phyloP scores from a whole-genome alignment of 495 filamentous ascomycete species.

The Aspergillus conjunctus region DNA sequence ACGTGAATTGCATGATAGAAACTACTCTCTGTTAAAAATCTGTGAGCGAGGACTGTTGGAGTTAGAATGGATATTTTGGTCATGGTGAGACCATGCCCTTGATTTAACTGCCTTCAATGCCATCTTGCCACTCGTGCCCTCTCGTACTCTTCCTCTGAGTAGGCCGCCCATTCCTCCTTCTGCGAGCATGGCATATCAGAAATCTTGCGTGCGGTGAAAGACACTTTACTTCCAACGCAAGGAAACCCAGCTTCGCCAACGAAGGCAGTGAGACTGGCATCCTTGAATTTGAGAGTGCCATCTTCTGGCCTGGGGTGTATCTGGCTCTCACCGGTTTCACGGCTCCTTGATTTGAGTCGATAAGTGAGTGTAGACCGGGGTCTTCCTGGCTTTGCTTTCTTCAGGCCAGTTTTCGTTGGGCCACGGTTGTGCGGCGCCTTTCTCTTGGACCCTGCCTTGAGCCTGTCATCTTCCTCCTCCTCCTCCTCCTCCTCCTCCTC shows the following conservation, averaged over 20 bases:
- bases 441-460: conserved; percentile 19
- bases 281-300: conserved; percentile 32
- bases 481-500: conserved; percentile 2
- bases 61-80: too few species aligned
- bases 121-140: conserved; percentile 22
- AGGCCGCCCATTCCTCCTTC: conserved; percentile 24
- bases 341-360: conserved; percentile 23
- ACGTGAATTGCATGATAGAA: too few species aligned
- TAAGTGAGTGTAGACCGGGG: conserved; percentile 4
- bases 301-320: conserved; percentile 13
- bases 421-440: conserved; percentile 12
- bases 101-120: conserved; percentile 21
- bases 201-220: conserved; percentile 30
- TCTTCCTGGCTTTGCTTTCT: conserved; percentile 16
- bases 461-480: background rate
- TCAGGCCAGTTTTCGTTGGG: conserved; percentile 24
- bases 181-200: conserved; percentile 21
- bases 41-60: too few species aligned
- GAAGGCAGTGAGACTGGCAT: conserved; percentile 25
- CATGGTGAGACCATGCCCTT: too few species aligned
- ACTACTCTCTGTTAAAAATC: too few species aligned
- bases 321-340: conserved; percentile 29
- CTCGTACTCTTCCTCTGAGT: conserved; percentile 23
- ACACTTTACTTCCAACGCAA: conserved; percentile 19
- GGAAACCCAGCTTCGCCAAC: conserved; percentile 17